A percentile compares a stretch with the other conserved stretches of the same genome.
Evolutionary conservation across 371 early-diverging fungal genomes (phyloP).

Genomic region (Gilbertella persicaria): DNA sequence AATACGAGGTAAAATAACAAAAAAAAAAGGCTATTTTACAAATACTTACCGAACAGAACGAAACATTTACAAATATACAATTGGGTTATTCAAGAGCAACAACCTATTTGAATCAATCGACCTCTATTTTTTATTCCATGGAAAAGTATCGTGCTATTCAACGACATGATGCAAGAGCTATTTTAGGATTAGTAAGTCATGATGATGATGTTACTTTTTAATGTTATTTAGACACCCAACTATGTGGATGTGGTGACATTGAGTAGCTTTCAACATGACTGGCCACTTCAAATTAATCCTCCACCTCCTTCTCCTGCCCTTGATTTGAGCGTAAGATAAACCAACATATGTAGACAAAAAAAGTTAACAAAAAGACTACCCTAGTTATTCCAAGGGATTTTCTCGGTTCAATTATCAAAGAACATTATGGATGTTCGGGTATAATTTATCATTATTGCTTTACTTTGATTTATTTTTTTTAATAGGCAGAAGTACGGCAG

Average conservation of each 20-base stretch:
- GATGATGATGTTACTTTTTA: background rate
- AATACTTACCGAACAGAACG: slow-evolving; percentile 4
- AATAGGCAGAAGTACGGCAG: slow-evolving; percentile 41
- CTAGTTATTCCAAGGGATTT: slow-evolving; percentile 35
- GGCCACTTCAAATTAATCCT: slow-evolving; percentile 29
- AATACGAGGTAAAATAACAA: slow-evolving; percentile 24
- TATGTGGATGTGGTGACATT: slow-evolving; percentile 40
- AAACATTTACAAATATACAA: slow-evolving; percentile 19
- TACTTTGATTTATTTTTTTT: background rate
- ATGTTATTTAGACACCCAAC: slow-evolving; percentile 19
- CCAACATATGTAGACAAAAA: background rate
- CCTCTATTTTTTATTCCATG: slow-evolving; percentile 27
- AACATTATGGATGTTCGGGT: slow-evolving; percentile 37
- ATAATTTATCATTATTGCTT: background rate
- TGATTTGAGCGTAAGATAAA: slow-evolving; percentile 12
- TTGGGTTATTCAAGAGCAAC: slow-evolving; percentile 31
- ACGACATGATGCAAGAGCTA: slow-evolving; percentile 23
- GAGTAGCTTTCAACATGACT: slow-evolving; percentile 19
- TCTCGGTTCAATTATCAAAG: slow-evolving; percentile 36
- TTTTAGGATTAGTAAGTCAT: slow-evolving; percentile 39
- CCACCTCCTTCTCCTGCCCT: background rate
- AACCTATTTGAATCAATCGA: slow-evolving; percentile 25
- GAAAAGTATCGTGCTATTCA: slow-evolving; percentile 33
- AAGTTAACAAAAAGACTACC: background rate
- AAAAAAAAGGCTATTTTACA: too few species aligned